These are phyloP conservation scores for Musa itinerans DNA, from an alignment of 176 grass and related monocot genomes.

Conservation along the genomic window DNA sequence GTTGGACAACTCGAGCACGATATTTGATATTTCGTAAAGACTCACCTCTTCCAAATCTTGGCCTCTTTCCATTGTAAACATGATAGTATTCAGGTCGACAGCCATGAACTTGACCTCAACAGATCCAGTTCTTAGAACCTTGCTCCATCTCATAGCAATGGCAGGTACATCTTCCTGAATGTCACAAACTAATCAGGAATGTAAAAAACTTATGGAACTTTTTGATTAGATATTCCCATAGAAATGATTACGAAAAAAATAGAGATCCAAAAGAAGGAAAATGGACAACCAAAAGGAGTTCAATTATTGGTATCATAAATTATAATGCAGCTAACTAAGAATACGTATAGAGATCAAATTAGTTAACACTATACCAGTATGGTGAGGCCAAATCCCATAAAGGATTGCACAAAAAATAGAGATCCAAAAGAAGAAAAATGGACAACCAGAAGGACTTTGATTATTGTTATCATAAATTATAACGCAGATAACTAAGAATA, in stretches of 20 bases:
- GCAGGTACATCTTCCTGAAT: conserved; percentile 43
- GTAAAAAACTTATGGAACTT: background rate
- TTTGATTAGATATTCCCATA: background rate
- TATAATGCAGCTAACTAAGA: background rate
- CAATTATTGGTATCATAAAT: no score
- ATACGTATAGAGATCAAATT: background rate
- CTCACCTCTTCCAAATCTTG: conserved; percentile 60
- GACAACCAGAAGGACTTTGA: background rate
- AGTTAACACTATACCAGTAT: background rate
- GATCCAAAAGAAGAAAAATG: background rate
- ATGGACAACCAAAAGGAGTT: background rate
- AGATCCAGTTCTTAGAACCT: conserved; percentile 67
- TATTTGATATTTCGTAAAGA: background rate
- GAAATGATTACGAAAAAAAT: background rate
- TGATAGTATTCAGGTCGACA: conserved; percentile 67
- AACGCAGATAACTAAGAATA: background rate
- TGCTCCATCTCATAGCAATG: conserved; percentile 72
- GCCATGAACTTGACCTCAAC: conserved; percentile 69
- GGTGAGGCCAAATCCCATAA: no score
- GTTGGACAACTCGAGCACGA: background rate
- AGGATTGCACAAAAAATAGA: background rate
- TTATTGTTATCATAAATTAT: no score
- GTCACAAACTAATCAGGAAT: background rate
- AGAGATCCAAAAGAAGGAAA: background rate
- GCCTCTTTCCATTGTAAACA: conserved; percentile 82